Percentiles rank a stretch among this genome's conserved stretches.
phyloP scores from a whole-genome alignment of 805 yeast genomes.

The Ogataea polymorpha region DNA sequence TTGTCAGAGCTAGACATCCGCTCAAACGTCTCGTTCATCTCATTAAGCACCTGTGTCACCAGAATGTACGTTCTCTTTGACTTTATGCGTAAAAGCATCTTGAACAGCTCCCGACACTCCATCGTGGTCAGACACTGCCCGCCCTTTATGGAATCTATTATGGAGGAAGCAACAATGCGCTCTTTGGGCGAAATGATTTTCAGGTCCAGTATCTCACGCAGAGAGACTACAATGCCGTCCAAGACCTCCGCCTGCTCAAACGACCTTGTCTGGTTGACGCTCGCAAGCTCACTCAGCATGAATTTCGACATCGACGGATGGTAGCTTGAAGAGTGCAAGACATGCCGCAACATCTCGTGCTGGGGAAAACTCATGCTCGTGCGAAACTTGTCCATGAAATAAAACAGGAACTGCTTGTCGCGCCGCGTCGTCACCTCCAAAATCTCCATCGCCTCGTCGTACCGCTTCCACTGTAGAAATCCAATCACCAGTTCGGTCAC shows the following conservation, averaged over 20 bases:
- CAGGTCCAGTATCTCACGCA: slow-evolving; percentile 6
- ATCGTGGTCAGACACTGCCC: slow-evolving; percentile 25
- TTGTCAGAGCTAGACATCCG: background rate
- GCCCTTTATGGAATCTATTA: slow-evolving; percentile 19
- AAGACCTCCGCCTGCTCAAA: slow-evolving; percentile 23
- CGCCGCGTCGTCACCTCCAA: slow-evolving; percentile 20
- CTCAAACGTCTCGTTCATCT: slow-evolving; percentile 26
- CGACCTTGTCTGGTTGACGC: slow-evolving; percentile 12
- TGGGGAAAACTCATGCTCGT: slow-evolving; percentile 20
- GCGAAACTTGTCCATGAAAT: slow-evolving; percentile 18
- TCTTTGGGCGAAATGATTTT: slow-evolving; percentile 5
- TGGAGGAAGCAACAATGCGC: slow-evolving; percentile 7
- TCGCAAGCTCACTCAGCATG: slow-evolving; percentile 18
- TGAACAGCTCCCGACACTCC: slow-evolving; percentile 26
- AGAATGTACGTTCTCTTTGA: slow-evolving; percentile 21
- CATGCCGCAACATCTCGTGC: slow-evolving; percentile 22
- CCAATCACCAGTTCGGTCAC: slow-evolving; percentile 25
- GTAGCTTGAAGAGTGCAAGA: slow-evolving; percentile 7
- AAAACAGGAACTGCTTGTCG: slow-evolving; percentile 22
- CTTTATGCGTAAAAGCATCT: slow-evolving; percentile 20
- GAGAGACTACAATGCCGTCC: slow-evolving; percentile 16
- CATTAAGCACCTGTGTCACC: slow-evolving; percentile 33
- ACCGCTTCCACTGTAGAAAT: slow-evolving; percentile 20
- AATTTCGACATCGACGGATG: slow-evolving; percentile 16
- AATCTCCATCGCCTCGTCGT: slow-evolving; percentile 22